These are phyloP conservation scores for Linum usitatissimum DNA, from an alignment of 345 rosid genomes.

Conservation along the genomic window DNA sequence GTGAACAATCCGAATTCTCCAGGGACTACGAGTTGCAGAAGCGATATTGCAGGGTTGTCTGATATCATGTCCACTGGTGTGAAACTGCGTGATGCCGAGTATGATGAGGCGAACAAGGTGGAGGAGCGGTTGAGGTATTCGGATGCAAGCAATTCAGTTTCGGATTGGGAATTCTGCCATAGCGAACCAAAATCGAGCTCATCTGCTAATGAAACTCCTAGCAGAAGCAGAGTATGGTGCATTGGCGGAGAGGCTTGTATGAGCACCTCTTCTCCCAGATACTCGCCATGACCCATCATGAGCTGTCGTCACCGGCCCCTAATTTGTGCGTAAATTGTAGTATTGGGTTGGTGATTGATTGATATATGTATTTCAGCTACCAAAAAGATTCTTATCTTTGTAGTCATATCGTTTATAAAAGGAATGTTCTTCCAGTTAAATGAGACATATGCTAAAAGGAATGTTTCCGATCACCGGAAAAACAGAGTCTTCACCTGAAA, in stretches of 20 bases:
- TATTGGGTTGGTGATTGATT: no score
- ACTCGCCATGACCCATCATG: slow-evolving; percentile 28
- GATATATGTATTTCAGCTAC: no score
- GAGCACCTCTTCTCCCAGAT: slow-evolving; percentile 34
- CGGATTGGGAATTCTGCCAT: slow-evolving; percentile 23
- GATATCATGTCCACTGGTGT: neutral
- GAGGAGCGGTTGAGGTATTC: slow-evolving; percentile 23
- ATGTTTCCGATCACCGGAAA: no score
- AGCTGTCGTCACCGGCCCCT: no score
- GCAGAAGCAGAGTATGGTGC: slow-evolving; percentile 49
- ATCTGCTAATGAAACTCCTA: slow-evolving; percentile 43
- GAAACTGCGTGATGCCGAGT: neutral
- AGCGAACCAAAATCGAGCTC: slow-evolving; percentile 29
- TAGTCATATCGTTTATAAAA: no score
- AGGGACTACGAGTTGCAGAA: slow-evolving; percentile 14
- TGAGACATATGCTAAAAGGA: no score
- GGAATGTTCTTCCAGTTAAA: no score
- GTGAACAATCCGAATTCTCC: slow-evolving; percentile 60
- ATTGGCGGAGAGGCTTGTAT: slow-evolving; percentile 32
- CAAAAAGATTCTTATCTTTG: no score
- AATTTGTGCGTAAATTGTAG: no score
- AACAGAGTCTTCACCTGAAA: no score
- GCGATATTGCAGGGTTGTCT: neutral
- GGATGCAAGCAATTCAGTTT: slow-evolving; percentile 10
- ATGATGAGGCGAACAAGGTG: slow-evolving; percentile 32